phyloP scores from a whole-genome alignment of 129 eudicot genomes.

The Sambucus nigra region DNA sequence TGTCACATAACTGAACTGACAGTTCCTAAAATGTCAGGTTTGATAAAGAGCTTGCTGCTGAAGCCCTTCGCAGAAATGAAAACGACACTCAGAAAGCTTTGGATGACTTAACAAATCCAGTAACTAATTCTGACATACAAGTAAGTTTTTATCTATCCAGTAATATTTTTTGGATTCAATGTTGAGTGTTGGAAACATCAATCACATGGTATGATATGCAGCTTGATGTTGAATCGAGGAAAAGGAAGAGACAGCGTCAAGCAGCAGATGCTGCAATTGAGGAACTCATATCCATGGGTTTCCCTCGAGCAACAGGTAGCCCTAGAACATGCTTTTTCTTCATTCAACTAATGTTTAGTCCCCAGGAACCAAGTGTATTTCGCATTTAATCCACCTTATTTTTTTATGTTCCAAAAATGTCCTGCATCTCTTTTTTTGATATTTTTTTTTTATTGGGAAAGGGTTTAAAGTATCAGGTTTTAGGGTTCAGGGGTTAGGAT shows the following conservation, averaged over 20 bases:
- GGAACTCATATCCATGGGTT: conserved; percentile 57
- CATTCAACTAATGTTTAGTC: no score
- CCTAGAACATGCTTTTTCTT: background rate
- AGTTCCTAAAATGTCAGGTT: conserved; percentile 33
- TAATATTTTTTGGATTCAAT: background rate
- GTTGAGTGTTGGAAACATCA: background rate
- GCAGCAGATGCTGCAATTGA: conserved; percentile 31
- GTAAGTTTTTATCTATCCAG: conserved; percentile 16
- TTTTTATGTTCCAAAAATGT: no score
- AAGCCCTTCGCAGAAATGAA: conserved; percentile 77
- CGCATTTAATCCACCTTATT: no score
- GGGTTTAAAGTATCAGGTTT: no score
- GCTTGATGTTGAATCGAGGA: conserved; percentile 58
- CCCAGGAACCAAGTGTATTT: background rate
- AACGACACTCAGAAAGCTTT: conserved; percentile 66
- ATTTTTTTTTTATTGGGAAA: no score
- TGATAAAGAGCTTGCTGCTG: conserved; percentile 70
- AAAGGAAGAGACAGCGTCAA: conserved; percentile 44
- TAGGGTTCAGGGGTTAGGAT: no score
- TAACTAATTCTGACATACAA: conserved; percentile 52
- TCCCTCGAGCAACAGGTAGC: conserved; percentile 67
- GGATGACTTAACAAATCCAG: conserved; percentile 75
- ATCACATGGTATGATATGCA: conserved; percentile 16
- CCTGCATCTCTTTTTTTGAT: no score
- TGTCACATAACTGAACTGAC: conserved; percentile 10